Base-by-base conservation (phyloP, 495 filamentous ascomycete species). In the Pyrenula aspistea region DNA sequence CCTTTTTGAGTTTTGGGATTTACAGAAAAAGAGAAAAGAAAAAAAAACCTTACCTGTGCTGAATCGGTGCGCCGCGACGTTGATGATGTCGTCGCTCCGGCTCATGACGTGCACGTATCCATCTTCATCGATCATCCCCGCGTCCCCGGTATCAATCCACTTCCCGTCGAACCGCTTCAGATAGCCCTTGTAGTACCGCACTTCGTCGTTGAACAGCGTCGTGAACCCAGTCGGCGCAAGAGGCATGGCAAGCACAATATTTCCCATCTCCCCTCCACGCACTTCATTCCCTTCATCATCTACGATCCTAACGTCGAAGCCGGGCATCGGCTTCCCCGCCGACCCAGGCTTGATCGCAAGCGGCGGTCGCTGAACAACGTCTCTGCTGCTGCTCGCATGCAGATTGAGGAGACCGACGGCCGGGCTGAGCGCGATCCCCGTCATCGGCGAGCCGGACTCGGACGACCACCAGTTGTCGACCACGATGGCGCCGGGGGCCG, bases 381-480 rank as follows among this genome's bases (percentile, higher is more conserved):
- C 15, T 57, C 50, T 55, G 53, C 51, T 59, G 63, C 12, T 48
- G 55, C 12, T 24, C 58, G 58, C 2, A 53, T 24, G 20, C 56
- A 23, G 55, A 11, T 65, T 60, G 15, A 56, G 25, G 23, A 58
- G 61, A 0, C 68, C 71, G 2, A 78, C 72, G 12, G 59, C 56
- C 53, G 68, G 61, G 12, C 64, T 53, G 31, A 95, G 71, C 4
- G 88, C 83, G 23, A 95, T 72, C 0, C 88, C 91, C 0, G 91
- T 84, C 58, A 96, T 96, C 3, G 91, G 91, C 2, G 86, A 89
- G 8, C 91, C 91, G 0, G 87, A 89, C 68, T 96, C 91, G 1
- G 88, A 92, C 2, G 88, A 92, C 91, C 91, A 96, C 91, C 91
- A 96, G 65, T 96, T 95, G 66, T 96, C 91, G 53, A 95, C 76